Evolutionary conservation across 352 stramenopile species (phyloP).

Genomic region (Pythium apleroticum): DNA sequence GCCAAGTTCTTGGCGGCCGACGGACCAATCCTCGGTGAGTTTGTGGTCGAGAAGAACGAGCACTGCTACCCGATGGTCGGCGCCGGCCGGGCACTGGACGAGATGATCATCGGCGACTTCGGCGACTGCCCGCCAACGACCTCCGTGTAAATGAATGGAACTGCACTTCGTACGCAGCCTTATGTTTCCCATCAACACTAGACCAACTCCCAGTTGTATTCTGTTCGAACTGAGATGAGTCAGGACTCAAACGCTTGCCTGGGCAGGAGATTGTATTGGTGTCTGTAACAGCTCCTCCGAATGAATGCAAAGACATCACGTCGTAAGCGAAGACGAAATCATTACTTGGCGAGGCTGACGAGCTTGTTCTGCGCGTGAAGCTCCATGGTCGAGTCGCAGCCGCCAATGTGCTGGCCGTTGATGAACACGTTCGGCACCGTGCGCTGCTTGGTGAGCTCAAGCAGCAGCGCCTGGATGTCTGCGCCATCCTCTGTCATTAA

Average conservation of each 20-base stretch:
- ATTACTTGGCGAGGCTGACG: constrained; percentile 50
- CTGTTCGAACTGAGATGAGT: not conserved
- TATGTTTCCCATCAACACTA: not conserved
- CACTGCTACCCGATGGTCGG: constrained; percentile 95
- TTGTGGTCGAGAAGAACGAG: constrained; percentile 94
- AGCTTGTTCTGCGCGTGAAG: constrained; percentile 64
- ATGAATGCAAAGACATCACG: too few relatives aligned
- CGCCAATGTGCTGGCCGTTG: constrained; percentile 94
- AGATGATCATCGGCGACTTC: constrained; percentile 97
- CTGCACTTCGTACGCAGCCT: not conserved
- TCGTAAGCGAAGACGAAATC: too few relatives aligned
- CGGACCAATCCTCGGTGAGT: constrained; percentile 92
- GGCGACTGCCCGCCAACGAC: constrained; percentile 92
- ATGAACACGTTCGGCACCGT: constrained; percentile 99
- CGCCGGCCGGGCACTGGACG: constrained; percentile 86
- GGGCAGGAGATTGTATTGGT: not conserved
- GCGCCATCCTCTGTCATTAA: constrained; percentile 65
- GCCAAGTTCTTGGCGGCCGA: constrained; percentile 92
- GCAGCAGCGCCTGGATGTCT: constrained; percentile 90
- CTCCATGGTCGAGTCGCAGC: constrained; percentile 79
- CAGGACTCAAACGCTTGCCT: not conserved
- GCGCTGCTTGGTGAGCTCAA: constrained; percentile 92
- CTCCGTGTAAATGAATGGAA: constrained; percentile 67
- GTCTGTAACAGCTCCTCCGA: too few relatives aligned
- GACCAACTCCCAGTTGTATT: not conserved